Base-by-base conservation (phyloP, 2,329 filamentous ascomycete species). In the Penicillium sp. region DNA sequence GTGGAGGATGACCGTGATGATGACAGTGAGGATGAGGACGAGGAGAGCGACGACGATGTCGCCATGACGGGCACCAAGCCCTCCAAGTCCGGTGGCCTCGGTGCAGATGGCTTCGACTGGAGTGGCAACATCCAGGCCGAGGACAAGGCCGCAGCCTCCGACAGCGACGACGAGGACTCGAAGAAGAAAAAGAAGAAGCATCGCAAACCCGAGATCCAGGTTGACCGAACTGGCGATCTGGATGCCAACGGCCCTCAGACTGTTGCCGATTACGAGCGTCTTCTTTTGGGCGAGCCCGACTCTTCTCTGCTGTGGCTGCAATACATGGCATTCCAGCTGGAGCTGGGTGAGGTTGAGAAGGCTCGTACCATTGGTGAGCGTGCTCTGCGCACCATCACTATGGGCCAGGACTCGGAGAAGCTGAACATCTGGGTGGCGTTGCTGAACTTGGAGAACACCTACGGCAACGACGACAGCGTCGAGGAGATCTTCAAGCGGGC, bases 261-360 rank as follows among this genome's bases (percentile, higher is more conserved):
- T 1, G 80, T 87, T 13, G 87, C 86, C 52, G 94, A 98, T 69
- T 98, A 89, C 67, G 94, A 98, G 72, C 85, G 93, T 57, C 82
- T 96, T 20, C 80, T 98, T 34, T 81, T 98, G 18, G 88, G 89
- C 46, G 87, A 95, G 65, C 89, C 93, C 2, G 89, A 97, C 71
- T 91, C 87, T n/a, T 94, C 91, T 0, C 77, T 85, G 51, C 79
- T 97, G 23, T 98, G 93, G 93, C 87, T 96, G 44, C 81, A 88
- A 56, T 98, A 98, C 73, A 97, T 98, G 89, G 89, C 90, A n/a
- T 95, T 95, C 78, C 89, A 97, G 70, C 84, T 96, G 68, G 86
- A 95, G 64, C 80, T 95, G 42, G 88, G 88, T 64, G 93, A 98
- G 70, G 77, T 94, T 16, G 82, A 85, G 51, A 93, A 89, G 69